phyloP scores from a whole-genome alignment of 139 green algal genomes.

The Chlorokybus atmophyticus region DNA sequence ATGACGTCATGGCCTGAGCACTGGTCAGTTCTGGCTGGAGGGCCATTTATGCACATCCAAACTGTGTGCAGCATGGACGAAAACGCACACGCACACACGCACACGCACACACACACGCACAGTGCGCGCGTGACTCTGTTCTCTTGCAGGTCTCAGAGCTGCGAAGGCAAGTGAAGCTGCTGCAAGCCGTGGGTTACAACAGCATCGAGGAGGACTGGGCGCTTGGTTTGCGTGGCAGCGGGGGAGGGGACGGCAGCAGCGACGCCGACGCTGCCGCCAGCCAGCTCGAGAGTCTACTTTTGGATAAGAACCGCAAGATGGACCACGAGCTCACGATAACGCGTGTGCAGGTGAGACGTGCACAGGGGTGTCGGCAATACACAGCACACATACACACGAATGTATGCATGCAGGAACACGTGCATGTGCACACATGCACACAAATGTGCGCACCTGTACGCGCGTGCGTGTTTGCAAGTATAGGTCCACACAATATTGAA shows the following conservation, averaged over 20 bases:
- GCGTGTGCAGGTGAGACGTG: too few relatives aligned
- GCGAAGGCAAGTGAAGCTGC: conserved; percentile 25
- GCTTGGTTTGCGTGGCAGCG: background rate
- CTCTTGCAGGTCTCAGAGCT: conserved; percentile 38
- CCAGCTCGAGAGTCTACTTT: conserved; percentile 57
- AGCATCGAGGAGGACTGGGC: conserved; percentile 36
- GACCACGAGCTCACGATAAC: conserved; percentile 79
- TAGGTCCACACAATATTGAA: background rate
- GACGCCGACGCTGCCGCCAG: conserved; percentile 9
- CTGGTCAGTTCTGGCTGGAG: too few relatives aligned
- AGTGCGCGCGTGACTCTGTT: too few relatives aligned
- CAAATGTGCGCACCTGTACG: background rate
- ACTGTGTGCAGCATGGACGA: too few relatives aligned
- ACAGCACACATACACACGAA: too few relatives aligned
- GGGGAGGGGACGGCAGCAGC: background rate
- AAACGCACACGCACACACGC: too few relatives aligned
- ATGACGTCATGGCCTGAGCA: too few relatives aligned
- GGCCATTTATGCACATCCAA: too few relatives aligned
- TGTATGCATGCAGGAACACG: too few relatives aligned
- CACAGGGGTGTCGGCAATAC: too few relatives aligned
- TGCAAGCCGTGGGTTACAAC: conserved; percentile 64
- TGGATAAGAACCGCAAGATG: conserved; percentile 67
- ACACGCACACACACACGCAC: too few relatives aligned
- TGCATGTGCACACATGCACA: background rate
- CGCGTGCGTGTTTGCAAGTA: too few relatives aligned